phyloP scores from a whole-genome alignment of 331 rosid genomes.

The Phaseolus coccineus region DNA sequence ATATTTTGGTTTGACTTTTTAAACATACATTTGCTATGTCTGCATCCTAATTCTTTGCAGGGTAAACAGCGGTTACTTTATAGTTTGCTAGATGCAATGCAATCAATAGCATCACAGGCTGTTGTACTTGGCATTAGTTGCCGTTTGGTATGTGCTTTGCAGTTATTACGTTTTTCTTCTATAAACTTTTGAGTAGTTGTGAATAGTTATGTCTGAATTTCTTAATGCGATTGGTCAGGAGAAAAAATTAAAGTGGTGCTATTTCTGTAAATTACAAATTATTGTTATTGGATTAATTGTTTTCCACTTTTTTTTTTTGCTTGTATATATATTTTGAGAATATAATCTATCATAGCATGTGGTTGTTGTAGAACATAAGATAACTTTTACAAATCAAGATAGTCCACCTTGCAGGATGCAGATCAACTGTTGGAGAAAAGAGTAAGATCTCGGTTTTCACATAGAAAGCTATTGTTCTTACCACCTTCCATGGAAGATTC shows the following conservation, averaged over 20 bases:
- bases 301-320: conserved; percentile 29
- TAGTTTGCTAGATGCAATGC: conserved; percentile 93
- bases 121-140: conserved; percentile 90
- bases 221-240: neutral
- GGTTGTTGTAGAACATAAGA: conserved; percentile 31
- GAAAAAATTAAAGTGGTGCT: conserved; percentile 5
- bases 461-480: conserved; percentile 83
- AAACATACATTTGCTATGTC: conserved; percentile 22
- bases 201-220: conserved; percentile 20
- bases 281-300: conserved; percentile 20
- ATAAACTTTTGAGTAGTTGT: conserved; percentile 29
- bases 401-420: conserved; percentile 76
- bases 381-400: conserved; percentile 30
- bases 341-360: conserved; percentile 20
- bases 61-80: conserved; percentile 92
- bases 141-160: conserved; percentile 72
- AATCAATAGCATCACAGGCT: conserved; percentile 88
- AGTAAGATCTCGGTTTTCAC: conserved; percentile 95
- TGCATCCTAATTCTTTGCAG: conserved; percentile 54
- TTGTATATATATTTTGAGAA: conserved; percentile 7
- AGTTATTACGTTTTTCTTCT: conserved; percentile 35
- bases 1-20: conserved; percentile 38
- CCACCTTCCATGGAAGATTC: conserved; percentile 76
- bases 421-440: conserved; percentile 95
- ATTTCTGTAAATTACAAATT: conserved; percentile 3